Percentiles rank a stretch among this genome's conserved stretches.
Evolutionary conservation across 2,329 filamentous ascomycete genomes (phyloP).

Genomic region (Talaromyces rugulosus): DNA sequence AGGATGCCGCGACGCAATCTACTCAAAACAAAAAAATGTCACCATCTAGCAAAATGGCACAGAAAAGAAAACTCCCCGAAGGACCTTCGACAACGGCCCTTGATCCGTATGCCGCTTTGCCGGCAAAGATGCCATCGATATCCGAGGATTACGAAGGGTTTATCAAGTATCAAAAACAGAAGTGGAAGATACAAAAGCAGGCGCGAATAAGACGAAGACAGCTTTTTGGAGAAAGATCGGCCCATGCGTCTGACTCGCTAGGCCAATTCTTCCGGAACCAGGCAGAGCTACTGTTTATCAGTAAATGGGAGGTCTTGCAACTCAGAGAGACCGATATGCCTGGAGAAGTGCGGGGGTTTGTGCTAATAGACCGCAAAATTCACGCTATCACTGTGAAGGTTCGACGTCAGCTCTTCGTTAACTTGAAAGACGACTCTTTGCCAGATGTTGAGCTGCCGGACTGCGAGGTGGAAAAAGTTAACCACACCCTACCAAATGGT

Average conservation of each 20-base stretch:
- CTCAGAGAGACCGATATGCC: constrained; percentile 76
- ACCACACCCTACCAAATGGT: constrained; percentile 87
- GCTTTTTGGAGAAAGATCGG: constrained; percentile 81
- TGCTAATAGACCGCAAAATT: constrained; percentile 89
- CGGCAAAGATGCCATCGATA: constrained; percentile 77
- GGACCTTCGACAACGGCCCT: constrained; percentile 56
- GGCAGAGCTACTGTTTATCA: constrained; percentile 82
- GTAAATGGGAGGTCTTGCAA: constrained; percentile 92
- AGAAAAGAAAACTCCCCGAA: constrained; percentile 73
- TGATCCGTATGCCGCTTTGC: constrained; percentile 79
- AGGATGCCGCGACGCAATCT: constrained; percentile 65
- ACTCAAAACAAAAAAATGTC: constrained; percentile 62
- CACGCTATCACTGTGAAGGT: constrained; percentile 86
- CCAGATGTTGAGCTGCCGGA: constrained; percentile 83
- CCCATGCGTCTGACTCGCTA: constrained; percentile 56
- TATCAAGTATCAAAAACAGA: constrained; percentile 91
- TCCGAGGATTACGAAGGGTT: constrained; percentile 84
- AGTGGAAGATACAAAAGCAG: constrained; percentile 97
- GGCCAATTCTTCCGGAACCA: constrained; percentile 83
- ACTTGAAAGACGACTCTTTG: constrained; percentile 79
- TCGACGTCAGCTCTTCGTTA: constrained; percentile 83
- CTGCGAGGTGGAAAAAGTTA: constrained; percentile 88
- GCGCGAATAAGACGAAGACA: constrained; percentile 80
- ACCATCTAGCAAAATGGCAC: constrained; percentile 52
- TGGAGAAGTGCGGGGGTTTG: constrained; percentile 81